Evolutionary conservation across 1,139 yeast species (phyloP).

Genomic region (Wickerhamomyces sp.): DNA sequence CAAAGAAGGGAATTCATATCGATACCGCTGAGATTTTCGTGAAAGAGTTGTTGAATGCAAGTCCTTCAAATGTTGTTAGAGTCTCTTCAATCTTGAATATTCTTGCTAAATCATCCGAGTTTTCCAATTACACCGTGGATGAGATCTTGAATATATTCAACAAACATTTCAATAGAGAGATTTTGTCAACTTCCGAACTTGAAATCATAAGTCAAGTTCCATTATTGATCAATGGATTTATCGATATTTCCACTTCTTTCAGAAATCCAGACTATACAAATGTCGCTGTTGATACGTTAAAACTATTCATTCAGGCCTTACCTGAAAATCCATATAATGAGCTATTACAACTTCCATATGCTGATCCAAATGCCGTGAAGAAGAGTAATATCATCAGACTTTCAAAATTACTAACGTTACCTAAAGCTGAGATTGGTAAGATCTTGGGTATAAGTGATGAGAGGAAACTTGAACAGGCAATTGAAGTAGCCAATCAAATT

Average conservation of each 20-base stretch:
- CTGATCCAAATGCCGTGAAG: slow-evolving; percentile 41
- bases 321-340: slow-evolving; percentile 54
- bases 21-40: slow-evolving; percentile 74
- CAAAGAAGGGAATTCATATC: slow-evolving; percentile 79
- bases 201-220: slow-evolving; percentile 62
- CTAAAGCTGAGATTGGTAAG: slow-evolving; percentile 49
- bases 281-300: slow-evolving; percentile 62
- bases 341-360: slow-evolving; percentile 77
- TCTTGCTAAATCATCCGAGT: slow-evolving; percentile 63
- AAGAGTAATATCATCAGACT: slow-evolving; percentile 45
- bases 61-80: slow-evolving; percentile 69
- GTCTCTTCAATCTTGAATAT: slow-evolving; percentile 53
- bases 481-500: slow-evolving; percentile 56
- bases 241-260: slow-evolving; percentile 79
- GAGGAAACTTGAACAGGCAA: slow-evolving; percentile 40
- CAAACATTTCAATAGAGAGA: slow-evolving; percentile 53
- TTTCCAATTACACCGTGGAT: slow-evolving; percentile 35
- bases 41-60: slow-evolving; percentile 60
- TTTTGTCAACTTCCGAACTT: slow-evolving; percentile 37
- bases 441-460: slow-evolving; percentile 52
- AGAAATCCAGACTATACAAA: slow-evolving; percentile 64
- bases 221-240: slow-evolving; percentile 60
- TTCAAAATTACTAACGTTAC: slow-evolving; percentile 60
- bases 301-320: slow-evolving; percentile 75
- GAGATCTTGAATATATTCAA: slow-evolving; percentile 48